phyloP scores from a whole-genome alignment of 768 basidiomycete genomes.

The Suillus sp. region DNA sequence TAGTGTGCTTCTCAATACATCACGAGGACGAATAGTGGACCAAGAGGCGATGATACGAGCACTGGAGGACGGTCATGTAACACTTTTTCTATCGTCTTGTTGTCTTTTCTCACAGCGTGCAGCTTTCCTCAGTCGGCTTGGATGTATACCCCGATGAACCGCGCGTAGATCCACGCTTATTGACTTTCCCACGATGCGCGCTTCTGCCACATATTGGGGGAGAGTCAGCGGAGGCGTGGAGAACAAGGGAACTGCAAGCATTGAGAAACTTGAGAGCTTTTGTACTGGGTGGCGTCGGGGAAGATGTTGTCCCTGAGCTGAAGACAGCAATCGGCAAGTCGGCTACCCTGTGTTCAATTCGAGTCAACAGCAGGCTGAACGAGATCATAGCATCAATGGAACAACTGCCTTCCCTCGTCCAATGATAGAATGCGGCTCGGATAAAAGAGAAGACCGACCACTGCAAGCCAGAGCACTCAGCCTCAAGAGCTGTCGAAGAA shows the following conservation, averaged over 20 bases:
- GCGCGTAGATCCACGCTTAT: constrained; percentile 67
- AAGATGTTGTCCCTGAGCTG: constrained; percentile 61
- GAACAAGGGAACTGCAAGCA: constrained; percentile 75
- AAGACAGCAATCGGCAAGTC: background rate
- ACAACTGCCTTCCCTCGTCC: background rate
- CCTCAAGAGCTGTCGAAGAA: too few species aligned
- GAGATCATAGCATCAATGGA: background rate
- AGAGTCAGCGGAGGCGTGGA: constrained; percentile 72
- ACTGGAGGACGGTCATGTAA: constrained; percentile 79
- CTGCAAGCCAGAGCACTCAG: background rate
- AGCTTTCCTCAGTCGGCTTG: constrained; percentile 77
- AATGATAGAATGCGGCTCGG: background rate
- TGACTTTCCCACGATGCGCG: constrained; percentile 74
- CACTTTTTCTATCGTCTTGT: constrained; percentile 38
- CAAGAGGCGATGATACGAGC: constrained; percentile 84
- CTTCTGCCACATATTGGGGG: constrained; percentile 90
- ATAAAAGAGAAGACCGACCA: background rate
- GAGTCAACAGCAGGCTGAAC: background rate
- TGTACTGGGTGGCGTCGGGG: constrained; percentile 56
- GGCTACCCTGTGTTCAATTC: background rate
- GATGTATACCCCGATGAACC: constrained; percentile 86
- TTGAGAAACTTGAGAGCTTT: constrained; percentile 70
- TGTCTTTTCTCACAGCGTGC: constrained; percentile 6
- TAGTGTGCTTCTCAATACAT: constrained; percentile 77
- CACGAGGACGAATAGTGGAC: constrained; percentile 82